A percentile compares a stretch with the other conserved stretches of the same genome.
phyloP scores from a whole-genome alignment of 257 asterid species.

The Lycium barbarum region DNA sequence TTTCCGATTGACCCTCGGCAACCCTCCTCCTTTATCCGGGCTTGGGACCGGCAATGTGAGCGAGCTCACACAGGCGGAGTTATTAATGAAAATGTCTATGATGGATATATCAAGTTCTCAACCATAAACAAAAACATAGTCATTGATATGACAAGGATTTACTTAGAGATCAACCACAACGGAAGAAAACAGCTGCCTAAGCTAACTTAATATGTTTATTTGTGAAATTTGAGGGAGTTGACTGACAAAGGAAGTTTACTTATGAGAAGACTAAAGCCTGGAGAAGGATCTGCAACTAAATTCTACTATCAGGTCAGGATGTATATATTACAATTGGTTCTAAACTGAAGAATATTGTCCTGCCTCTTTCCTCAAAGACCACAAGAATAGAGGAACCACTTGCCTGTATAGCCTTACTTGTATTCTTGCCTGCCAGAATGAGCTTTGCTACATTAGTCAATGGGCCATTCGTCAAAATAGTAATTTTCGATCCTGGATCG shows the following conservation, averaged over 20 bases:
- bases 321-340: not conserved
- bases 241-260: not conserved
- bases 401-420: constrained; percentile 62
- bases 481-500: constrained; percentile 57
- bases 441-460: constrained; percentile 73
- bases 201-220: not conserved
- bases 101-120: not conserved
- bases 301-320: not conserved
- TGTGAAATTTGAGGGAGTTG: not conserved
- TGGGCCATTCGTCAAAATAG: constrained; percentile 84
- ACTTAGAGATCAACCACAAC: not conserved
- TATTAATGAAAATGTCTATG: not conserved
- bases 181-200: not conserved
- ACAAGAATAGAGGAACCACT: constrained; percentile 26
- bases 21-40: too few relatives aligned
- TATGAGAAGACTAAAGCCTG: not conserved
- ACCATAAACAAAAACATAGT: not conserved
- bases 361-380: not conserved
- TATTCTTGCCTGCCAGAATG: constrained; percentile 54
- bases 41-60: too few relatives aligned
- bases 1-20: too few relatives aligned
- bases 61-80: too few relatives aligned
- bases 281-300: not conserved
- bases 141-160: not conserved
- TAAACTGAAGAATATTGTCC: not conserved